Evolutionary conservation across 2,329 filamentous ascomycete genomes (phyloP).

Genomic region (Colletotrichum liaoningense): DNA sequence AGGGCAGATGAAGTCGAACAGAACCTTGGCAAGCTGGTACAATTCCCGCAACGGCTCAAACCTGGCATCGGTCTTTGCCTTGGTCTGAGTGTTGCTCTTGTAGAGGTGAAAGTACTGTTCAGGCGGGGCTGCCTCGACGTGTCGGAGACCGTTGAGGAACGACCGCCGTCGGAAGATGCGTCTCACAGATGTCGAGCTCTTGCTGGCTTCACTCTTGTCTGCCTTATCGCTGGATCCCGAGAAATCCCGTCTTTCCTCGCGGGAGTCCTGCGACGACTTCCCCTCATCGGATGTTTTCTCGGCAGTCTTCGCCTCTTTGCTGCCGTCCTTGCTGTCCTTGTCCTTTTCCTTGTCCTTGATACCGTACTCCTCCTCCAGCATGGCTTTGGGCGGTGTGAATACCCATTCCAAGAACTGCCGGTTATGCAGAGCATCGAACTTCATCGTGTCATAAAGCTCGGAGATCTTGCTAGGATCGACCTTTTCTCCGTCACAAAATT

Average conservation of each 20-base stretch:
- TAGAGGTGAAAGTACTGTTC: conserved; percentile 92
- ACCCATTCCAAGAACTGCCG: conserved; percentile 97
- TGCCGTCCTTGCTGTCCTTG: conserved; percentile 37
- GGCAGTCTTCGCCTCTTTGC: conserved; percentile 48
- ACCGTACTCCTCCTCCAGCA: conserved; percentile 78
- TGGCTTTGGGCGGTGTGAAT: conserved; percentile 85
- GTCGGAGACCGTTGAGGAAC: conserved; percentile 65
- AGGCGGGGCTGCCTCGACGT: conserved; percentile 67
- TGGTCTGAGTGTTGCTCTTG: conserved; percentile 78
- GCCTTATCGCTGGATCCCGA: conserved; percentile 52
- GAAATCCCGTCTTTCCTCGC: conserved; percentile 45
- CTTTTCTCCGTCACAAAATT: conserved; percentile 97
- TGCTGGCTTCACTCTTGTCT: conserved; percentile 51
- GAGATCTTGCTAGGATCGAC: conserved; percentile 99
- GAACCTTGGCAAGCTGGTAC: conserved; percentile 91
- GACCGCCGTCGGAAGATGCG: conserved; percentile 71
- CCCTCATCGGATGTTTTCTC: conserved; percentile 55
- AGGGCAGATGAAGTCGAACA: conserved; percentile 98
- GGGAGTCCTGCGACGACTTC: conserved; percentile 50
- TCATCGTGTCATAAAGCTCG: conserved; percentile 99
- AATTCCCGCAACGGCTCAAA: conserved; percentile 92
- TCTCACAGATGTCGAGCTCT: conserved; percentile 47
- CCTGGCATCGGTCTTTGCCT: conserved; percentile 84
- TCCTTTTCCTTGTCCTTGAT: conserved; percentile 48
- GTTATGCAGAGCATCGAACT: conserved; percentile 98